Evolutionary conservation across 2,329 filamentous ascomycete genomes (phyloP).

Genomic region (Calonectria leucothoes): DNA sequence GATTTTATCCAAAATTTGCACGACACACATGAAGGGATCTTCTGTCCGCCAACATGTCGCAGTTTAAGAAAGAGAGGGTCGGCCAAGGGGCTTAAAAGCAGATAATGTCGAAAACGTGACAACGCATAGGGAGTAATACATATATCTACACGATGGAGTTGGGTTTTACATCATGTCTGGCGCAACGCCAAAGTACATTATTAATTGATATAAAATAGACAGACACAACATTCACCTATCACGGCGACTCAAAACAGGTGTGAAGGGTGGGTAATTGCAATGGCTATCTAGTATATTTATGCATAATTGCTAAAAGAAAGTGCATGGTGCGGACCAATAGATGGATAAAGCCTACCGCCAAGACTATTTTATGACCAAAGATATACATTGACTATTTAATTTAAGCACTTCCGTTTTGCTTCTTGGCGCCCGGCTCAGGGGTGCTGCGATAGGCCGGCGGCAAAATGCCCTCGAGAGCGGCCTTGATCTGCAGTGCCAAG

Average conservation of each 20-base stretch:
- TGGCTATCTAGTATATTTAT: neutral
- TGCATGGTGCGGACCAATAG: neutral
- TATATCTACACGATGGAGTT: neutral
- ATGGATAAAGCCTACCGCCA: too few relatives aligned
- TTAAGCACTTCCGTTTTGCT: neutral
- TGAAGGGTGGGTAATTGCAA: neutral
- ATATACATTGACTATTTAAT: neutral
- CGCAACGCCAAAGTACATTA: neutral
- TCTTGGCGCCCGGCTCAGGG: neutral
- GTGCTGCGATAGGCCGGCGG: slow-evolving; percentile 28
- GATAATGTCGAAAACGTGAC: too few relatives aligned
- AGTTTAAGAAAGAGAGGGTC: too few relatives aligned
- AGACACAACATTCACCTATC: neutral
- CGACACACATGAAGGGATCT: neutral
- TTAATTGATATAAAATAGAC: neutral
- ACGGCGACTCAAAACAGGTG: too few relatives aligned
- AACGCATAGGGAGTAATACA: too few relatives aligned
- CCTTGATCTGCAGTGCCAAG: slow-evolving; percentile 32
- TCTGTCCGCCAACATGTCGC: neutral
- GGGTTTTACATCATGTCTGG: neutral
- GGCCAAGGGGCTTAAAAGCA: neutral
- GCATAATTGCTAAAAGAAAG: neutral
- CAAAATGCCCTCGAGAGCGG: slow-evolving; percentile 20
- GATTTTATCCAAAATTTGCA: neutral
- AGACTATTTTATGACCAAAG: neutral